These are phyloP conservation scores for Penicillium decumbens DNA, from an alignment of 2,329 filamentous ascomycete genomes.

Conservation along the genomic window DNA sequence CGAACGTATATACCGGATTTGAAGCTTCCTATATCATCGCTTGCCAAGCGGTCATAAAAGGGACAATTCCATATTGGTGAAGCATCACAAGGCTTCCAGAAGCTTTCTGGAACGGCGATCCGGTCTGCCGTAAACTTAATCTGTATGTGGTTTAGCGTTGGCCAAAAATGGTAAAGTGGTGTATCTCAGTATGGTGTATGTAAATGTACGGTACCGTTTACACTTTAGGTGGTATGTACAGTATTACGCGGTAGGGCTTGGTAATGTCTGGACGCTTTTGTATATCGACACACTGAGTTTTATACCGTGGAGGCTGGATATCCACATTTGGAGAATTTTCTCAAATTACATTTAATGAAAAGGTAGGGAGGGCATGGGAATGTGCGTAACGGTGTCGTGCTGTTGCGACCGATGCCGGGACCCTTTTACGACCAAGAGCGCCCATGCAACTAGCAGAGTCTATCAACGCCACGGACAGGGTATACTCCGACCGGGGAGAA, in stretches of 20 bases:
- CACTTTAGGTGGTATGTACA: not conserved
- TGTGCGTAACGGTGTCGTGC: not conserved
- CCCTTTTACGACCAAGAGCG: conserved; percentile 1
- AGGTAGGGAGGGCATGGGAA: not conserved
- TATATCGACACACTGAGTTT: not conserved
- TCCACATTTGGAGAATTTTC: not conserved
- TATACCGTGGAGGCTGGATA: not conserved
- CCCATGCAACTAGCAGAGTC: conserved; percentile 16
- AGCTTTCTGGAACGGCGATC: conserved; percentile 23
- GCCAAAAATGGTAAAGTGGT: not conserved
- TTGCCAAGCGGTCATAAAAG: not conserved
- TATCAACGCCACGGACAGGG: conserved; percentile 15
- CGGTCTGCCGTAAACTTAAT: conserved; percentile 8
- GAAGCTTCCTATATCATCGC: not conserved
- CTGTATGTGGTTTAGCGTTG: not conserved
- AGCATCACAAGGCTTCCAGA: conserved; percentile 14
- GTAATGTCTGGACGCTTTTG: not conserved
- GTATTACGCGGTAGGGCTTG: not conserved
- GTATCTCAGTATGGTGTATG: not conserved
- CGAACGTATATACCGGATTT: not conserved
- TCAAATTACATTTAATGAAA: not conserved
- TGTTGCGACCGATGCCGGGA: conserved; percentile 3
- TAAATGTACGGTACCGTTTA: not conserved
- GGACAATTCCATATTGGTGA: not conserved
- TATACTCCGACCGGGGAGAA: conserved; percentile 2